Base-by-base conservation (phyloP, 345 rosid species). In the Arabis alpina region DNA sequence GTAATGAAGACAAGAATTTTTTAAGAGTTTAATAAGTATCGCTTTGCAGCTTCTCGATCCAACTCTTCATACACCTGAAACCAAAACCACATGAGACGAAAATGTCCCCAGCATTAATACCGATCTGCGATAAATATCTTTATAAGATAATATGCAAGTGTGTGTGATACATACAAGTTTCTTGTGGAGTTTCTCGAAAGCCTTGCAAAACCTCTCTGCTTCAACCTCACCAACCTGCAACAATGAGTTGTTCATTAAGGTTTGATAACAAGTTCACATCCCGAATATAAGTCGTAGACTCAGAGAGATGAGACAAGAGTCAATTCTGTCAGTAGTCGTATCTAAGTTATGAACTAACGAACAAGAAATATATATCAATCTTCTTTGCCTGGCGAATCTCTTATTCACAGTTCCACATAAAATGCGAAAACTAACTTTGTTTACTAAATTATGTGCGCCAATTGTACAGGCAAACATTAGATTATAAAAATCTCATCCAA, bases 161-260 rank as follows among this genome's bases (percentile, higher is more conserved):
- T 59, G 40, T 36, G 39, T 7, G 25, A 34, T 48, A 57, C 84
- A 42, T 84, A 89, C 97, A 54, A 89, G 91, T 84, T 83, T 88
- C 80, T 75, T 82, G 84, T 93, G 99, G 65, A 86, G 75, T 76
- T 80, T 80, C 72, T 82, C 86, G 49, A 91, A 93, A 47, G 88
- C 87, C 74, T 79, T 65, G 84, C 93, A 93, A 80, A 93, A 86
- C 54, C 81, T 82, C 71, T 87, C 86, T 1, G 96, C 96, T 53
- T 87, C 96, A 16, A 74, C 83, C 30, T 81, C 72, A 37, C 96
- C 88, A 50, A 91, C 81, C 97, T 93, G 65, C 47, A 70, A 67
- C 28, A 54, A 66, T 14, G 15, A 5, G 44, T 61, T 53, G 19
- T 23, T 28, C 50, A 49, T 74, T 27, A 36, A 53, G 25, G 11